Conservation (phyloP, 805 yeast species). For the Teunomyces aglyptinius region DNA sequence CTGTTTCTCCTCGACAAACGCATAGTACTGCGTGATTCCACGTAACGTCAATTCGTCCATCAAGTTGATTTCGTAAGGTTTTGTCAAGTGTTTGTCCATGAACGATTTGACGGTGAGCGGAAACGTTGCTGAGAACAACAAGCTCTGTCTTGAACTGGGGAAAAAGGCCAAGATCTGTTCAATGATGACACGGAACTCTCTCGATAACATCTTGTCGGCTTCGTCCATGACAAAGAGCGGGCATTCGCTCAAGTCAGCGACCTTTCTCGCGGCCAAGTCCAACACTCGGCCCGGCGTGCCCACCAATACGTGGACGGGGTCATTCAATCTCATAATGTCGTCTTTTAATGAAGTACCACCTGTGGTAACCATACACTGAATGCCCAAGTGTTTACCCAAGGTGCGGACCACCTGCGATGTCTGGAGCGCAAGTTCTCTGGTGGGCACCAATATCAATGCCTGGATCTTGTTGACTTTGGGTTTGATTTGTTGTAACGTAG, state of each 20-base stretch:
- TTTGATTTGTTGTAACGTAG: conserved; percentile 84
- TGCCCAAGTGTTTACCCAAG: conserved; percentile 87
- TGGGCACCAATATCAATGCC: conserved; percentile 91
- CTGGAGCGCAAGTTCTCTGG: conserved; percentile 96
- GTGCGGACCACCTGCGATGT: conserved; percentile 97
- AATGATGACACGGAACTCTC: conserved; percentile 84
- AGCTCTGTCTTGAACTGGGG: conserved; percentile 69
- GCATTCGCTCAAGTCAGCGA: conserved; percentile 86
- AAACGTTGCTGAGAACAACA: conserved; percentile 93
- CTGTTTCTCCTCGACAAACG: conserved; percentile 96
- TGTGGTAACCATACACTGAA: conserved; percentile 95
- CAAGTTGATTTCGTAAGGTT: conserved; percentile 92
- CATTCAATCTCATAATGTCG: conserved; percentile 89
- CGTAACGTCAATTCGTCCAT: conserved; percentile 96
- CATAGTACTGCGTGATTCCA: conserved; percentile 96
- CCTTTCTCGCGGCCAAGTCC: conserved; percentile 83
- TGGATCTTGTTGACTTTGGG: conserved; percentile 84
- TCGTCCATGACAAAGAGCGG: conserved; percentile 95
- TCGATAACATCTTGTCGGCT: conserved; percentile 93
- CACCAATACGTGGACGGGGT: conserved; percentile 89
- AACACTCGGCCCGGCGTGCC: conserved; percentile 98
- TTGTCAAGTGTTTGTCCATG: conserved; percentile 84
- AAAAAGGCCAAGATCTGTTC: conserved; percentile 82
- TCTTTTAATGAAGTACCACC: conserved; percentile 96
- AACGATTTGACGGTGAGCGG: conserved; percentile 90